These are phyloP conservation scores for Trichocomaceae sp. DNA, from an alignment of 2,329 filamentous ascomycete genomes.

Conservation along the genomic window DNA sequence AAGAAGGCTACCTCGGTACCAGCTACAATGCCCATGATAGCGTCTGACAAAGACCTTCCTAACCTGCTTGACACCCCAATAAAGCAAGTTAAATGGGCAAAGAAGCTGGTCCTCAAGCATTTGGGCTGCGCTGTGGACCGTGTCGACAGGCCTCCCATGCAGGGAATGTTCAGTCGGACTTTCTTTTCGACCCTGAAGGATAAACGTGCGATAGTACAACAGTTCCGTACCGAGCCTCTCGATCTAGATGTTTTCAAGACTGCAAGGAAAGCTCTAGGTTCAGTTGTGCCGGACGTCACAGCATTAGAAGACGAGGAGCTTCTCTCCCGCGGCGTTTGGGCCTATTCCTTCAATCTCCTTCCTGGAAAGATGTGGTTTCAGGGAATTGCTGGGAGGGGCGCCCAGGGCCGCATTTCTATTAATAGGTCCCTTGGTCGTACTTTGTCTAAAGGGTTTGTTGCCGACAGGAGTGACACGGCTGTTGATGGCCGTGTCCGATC, in stretches of 20 bases:
- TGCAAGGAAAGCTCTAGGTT: not conserved
- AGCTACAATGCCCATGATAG: too few relatives aligned
- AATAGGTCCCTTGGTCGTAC: slow-evolving; percentile 18
- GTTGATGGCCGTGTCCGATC: slow-evolving; percentile 16
- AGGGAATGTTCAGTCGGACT: slow-evolving; percentile 25
- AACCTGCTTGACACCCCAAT: slow-evolving; percentile 19
- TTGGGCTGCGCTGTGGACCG: slow-evolving; percentile 20
- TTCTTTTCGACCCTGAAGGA: slow-evolving; percentile 19
- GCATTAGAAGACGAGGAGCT: slow-evolving; percentile 11
- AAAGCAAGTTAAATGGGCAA: slow-evolving; percentile 22
- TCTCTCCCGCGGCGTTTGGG: slow-evolving; percentile 3
- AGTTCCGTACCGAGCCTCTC: slow-evolving; percentile 15
- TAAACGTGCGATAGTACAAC: slow-evolving; percentile 17
- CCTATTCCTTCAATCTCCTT: slow-evolving; percentile 15
- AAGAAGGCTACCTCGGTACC: too few relatives aligned
- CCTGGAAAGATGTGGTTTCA: slow-evolving; percentile 19
- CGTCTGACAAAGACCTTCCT: slow-evolving; percentile 8
- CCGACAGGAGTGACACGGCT: slow-evolving; percentile 16
- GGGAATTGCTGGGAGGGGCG: slow-evolving; percentile 19
- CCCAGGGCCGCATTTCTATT: slow-evolving; percentile 18
- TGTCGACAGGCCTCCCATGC: slow-evolving; percentile 22
- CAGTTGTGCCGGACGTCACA: not conserved
- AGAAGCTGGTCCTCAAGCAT: slow-evolving; percentile 22
- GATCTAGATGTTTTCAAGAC: not conserved
- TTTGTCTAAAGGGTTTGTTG: slow-evolving; percentile 20